Evolutionary conservation across 164 flowering plant species (phyloP), one percentile per base, ranked within the genome.

Genomic region (Sedum album): DNA sequence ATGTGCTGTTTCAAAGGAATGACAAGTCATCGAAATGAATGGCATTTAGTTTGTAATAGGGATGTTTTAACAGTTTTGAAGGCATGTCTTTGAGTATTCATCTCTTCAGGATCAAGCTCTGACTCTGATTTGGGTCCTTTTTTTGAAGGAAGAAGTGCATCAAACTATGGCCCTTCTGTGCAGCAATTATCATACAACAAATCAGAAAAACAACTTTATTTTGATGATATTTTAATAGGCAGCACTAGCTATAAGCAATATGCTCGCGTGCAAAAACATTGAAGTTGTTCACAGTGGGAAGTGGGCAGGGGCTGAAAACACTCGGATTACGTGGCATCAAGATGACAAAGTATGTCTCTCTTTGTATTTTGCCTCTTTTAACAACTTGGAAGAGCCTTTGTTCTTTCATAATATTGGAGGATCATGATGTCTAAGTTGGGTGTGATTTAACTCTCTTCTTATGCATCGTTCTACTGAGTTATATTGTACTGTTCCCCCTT

Each of bases 301-400:
- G 70, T 83, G 41, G 89, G 74, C 35, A 82, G 87, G 90, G 91
- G 26, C 49, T 79, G 23, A 84, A 86, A 71, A 86, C 85, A 30
- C 26, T 86, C 41, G 82, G 82, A 76, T 89, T 83, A 70, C 69
- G 84, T 65, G 80, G 85, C 53, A 88, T 85, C 48, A 81, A 89
- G 20, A 57, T 66, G 71, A 83, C 48, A 81, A 89, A n/a, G 61
- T 91, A 66, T 85, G 93, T 69, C 76, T 93, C 49, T 85, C 95
- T 39, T 74, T 93, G 69, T 87, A 81, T 8, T 71, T 77, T 91
- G 67, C 91, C 87, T 68, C 60, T 93, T 8, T 39, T 84, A 5
- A 79, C 81, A 41, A 83, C 88, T 49, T 68, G 82, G 26, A 72
- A 82, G 68, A 76, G 73, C 70, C 70, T 87, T 51, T n/a, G 36